Conservation (phyloP, 352 stramenopile genomes). For the Blastocystis sp. region DNA sequence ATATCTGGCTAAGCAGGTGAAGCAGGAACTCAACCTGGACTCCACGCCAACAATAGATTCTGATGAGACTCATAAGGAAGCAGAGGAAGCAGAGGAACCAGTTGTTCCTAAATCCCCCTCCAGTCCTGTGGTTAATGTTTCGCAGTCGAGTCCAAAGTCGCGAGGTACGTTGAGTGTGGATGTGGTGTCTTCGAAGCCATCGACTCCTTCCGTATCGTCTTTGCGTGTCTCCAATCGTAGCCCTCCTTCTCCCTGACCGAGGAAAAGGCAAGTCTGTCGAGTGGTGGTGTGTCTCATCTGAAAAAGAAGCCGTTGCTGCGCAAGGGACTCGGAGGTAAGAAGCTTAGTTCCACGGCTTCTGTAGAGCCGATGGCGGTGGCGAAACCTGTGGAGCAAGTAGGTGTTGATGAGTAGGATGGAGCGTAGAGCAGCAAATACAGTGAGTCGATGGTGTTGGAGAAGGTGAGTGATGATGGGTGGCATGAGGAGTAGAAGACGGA, state of each 20-base stretch:
- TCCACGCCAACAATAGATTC: constrained; percentile 7
- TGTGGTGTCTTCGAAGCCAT: not conserved
- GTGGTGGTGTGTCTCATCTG: not conserved
- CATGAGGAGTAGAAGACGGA: constrained; percentile 33
- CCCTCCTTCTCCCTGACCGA: not conserved
- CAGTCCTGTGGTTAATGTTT: not conserved
- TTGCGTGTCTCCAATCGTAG: not conserved
- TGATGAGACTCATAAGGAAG: not conserved
- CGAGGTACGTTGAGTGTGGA: not conserved
- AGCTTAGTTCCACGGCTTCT: not conserved
- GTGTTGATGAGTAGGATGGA: not conserved
- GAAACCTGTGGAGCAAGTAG: constrained; percentile 15
- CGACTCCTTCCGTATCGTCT: not conserved
- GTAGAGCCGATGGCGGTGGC: constrained; percentile 31
- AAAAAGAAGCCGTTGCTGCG: constrained; percentile 7
- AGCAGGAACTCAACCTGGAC: constrained; percentile 49
- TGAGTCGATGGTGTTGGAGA: constrained; percentile 8
- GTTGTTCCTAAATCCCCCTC: not conserved
- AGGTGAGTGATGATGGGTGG: not conserved
- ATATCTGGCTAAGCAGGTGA: not conserved
- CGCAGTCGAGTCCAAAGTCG: not conserved
- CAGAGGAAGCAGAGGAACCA: not conserved
- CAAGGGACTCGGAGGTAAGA: constrained; percentile 19
- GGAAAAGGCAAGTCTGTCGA: not conserved
- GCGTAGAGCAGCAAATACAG: not conserved